A percentile compares a stretch with the other conserved stretches of the same genome.
These are phyloP conservation scores for Talaromyces ruber DNA, from an alignment of 495 filamentous ascomycete species.

Conservation along the genomic window DNA sequence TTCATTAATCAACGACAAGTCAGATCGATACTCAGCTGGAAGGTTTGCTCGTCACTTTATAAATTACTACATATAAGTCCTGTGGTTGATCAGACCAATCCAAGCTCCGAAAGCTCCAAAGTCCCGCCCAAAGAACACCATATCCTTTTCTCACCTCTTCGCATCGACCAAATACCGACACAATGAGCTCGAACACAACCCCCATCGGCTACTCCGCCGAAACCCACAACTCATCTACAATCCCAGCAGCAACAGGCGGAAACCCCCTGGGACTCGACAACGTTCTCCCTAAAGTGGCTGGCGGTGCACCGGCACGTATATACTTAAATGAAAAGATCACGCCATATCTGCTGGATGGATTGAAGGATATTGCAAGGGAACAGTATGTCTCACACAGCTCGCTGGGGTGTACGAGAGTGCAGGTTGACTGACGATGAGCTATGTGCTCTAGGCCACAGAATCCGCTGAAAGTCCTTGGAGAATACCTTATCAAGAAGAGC, in stretches of 20 bases:
- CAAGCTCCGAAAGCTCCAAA: not conserved
- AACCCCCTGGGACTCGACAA: not conserved
- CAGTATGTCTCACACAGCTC: constrained; percentile 53
- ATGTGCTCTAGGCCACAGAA: constrained; percentile 59
- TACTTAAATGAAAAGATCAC: constrained; percentile 90
- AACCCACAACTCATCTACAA: constrained; percentile 11
- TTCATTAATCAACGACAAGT: not conserved
- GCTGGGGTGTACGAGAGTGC: not conserved
- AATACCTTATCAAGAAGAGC: constrained; percentile 76
- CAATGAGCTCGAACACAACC: constrained; percentile 41
- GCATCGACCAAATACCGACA: constrained; percentile 11
- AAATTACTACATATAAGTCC: not conserved
- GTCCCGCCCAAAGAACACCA: constrained; percentile 4
- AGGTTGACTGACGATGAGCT: constrained; percentile 1
- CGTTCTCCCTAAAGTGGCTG: constrained; percentile 22
- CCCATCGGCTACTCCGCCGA: constrained; percentile 21
- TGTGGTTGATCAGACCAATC: not conserved
- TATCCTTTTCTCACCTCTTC: not conserved
- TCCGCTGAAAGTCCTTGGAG: constrained; percentile 75
- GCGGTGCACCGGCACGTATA: constrained; percentile 78
- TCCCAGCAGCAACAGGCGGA: constrained; percentile 13
- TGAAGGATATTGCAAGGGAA: constrained; percentile 79
- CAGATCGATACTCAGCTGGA: not conserved
- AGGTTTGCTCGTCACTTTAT: not conserved
- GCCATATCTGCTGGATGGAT: constrained; percentile 74